Base-by-base conservation (phyloP, 2,329 filamentous ascomycete genomes). In the Trichoderma koningii region DNA sequence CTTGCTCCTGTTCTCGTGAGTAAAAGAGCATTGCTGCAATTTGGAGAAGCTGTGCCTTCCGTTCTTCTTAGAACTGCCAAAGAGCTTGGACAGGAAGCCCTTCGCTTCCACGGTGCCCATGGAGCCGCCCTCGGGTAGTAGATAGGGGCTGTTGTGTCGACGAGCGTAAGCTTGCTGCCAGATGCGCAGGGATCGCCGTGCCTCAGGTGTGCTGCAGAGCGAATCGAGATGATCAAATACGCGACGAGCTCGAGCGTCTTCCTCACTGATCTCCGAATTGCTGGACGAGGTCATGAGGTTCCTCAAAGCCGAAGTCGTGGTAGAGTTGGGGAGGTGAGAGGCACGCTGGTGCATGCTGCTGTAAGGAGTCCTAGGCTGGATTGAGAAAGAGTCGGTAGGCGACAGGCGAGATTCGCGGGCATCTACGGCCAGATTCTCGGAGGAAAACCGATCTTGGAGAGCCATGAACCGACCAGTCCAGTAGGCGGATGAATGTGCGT, bases 381-480 rank as follows among this genome's bases (percentile, higher is more conserved):
- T 2, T 19, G 41, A 30, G 42, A 51, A 7, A 9, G 59, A 44
- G 15, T 21, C 30, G 9, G 60, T 51, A 7, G 53, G 26, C 19
- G n/a, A 9, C 7, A 56, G 56, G 19, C 38, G 19, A 57, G 45
- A 9, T 23, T 10, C 62, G 41, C 23, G 61, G 17, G 59, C 59
- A 19, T 64, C 63, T 28, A 67, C 66, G 2, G 66, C 65, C 19
- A 74, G 71, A 2, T 70, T 71, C 41, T 78, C 75, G 3, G 72
- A 45, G 3, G 71, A 66, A 17, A 74, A 73, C 19, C 79, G 80
- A 73, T 89, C 86, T 57, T 83, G 79, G 0, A 88, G 74, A 2
- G 84, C 76, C 57, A 81, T 76, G 71, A 89, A 88, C 45, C 87
- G 84, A 19, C 87, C 87, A 12, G 81, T 78, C 87, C 87, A 90